phyloP scores from a whole-genome alignment of 495 filamentous ascomycete genomes.

The Pyronema domesticum region DNA sequence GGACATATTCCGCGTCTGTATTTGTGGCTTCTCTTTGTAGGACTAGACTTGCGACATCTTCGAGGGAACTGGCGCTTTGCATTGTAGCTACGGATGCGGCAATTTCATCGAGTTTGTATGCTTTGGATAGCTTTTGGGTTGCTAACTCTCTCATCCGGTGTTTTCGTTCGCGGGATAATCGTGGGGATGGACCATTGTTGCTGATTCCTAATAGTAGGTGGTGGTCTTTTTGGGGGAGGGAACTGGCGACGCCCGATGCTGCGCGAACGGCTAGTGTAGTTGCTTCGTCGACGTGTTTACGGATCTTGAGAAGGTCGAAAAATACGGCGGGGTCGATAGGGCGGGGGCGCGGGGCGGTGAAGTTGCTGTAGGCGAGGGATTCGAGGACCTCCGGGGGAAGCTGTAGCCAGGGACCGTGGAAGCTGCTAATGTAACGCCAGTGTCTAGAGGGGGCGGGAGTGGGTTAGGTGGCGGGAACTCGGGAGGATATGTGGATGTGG shows the following conservation, averaged over 20 bases:
- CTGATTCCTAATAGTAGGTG: constrained; percentile 35
- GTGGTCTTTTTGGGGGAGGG: constrained; percentile 26
- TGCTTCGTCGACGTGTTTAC: constrained; percentile 57
- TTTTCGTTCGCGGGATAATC: constrained; percentile 54
- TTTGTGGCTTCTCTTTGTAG: constrained; percentile 45
- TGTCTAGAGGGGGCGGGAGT: constrained; percentile 34
- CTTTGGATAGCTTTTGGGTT: constrained; percentile 52
- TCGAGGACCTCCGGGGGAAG: constrained; percentile 65
- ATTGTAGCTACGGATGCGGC: constrained; percentile 65
- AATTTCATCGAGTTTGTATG: constrained; percentile 64
- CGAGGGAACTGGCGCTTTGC: constrained; percentile 60
- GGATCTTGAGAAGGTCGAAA: constrained; percentile 66
- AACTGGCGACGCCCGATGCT: constrained; percentile 48
- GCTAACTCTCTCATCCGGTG: constrained; percentile 60
- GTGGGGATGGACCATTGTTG: constrained; percentile 38
- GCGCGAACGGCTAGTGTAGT: constrained; percentile 59
- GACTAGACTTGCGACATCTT: constrained; percentile 59
- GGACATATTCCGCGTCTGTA: constrained; percentile 59
- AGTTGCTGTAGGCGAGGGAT: constrained; percentile 58
- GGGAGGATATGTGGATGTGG: neutral
- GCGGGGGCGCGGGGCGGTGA: constrained; percentile 51
- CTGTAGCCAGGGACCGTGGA: constrained; percentile 75
- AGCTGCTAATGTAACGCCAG: constrained; percentile 69
- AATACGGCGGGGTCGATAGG: constrained; percentile 66
- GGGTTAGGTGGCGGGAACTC: constrained; percentile 1